Evolutionary conservation across 495 filamentous ascomycete genomes (phyloP).

Genomic region (Aspergillus nanangensis): DNA sequence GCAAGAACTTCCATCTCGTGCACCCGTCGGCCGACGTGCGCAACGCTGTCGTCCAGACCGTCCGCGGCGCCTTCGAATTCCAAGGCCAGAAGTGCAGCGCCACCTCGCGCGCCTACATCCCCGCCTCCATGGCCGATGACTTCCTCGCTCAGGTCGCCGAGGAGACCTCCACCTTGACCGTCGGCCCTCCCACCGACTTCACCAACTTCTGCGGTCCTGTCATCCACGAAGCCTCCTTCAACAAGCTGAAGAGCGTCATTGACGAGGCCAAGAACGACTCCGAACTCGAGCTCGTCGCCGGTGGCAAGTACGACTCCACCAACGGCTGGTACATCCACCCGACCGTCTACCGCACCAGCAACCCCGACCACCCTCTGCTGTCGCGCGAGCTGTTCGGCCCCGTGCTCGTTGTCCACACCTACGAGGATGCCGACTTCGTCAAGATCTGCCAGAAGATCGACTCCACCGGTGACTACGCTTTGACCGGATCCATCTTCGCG

Average conservation of each 20-base stretch:
- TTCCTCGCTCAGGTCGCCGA: constrained; percentile 59
- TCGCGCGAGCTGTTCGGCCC: constrained; percentile 63
- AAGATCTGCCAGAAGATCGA: constrained; percentile 57
- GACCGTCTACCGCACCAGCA: constrained; percentile 62
- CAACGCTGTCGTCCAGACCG: constrained; percentile 72
- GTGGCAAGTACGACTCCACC: constrained; percentile 55
- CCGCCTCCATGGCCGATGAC: constrained; percentile 61
- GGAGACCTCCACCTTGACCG: constrained; percentile 60
- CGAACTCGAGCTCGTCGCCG: constrained; percentile 56
- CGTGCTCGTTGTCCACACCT: constrained; percentile 55
- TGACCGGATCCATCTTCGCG: constrained; percentile 79
- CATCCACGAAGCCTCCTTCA: constrained; percentile 52
- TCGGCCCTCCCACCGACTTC: constrained; percentile 67
- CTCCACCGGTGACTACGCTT: constrained; percentile 65
- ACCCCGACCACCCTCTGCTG: constrained; percentile 59
- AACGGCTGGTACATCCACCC: constrained; percentile 65
- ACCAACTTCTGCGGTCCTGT: constrained; percentile 56
- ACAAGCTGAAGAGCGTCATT: constrained; percentile 50
- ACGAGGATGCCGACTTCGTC: constrained; percentile 49
- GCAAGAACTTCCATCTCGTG: constrained; percentile 85
- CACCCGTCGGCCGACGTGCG: constrained; percentile 69
- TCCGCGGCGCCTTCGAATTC: constrained; percentile 81
- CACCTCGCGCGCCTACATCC: constrained; percentile 71
- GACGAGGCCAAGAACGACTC: constrained; percentile 58
- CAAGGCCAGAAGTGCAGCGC: constrained; percentile 88